Conservation (phyloP, 1,284 basidiomycete species). For the Trametes polyzona region DNA sequence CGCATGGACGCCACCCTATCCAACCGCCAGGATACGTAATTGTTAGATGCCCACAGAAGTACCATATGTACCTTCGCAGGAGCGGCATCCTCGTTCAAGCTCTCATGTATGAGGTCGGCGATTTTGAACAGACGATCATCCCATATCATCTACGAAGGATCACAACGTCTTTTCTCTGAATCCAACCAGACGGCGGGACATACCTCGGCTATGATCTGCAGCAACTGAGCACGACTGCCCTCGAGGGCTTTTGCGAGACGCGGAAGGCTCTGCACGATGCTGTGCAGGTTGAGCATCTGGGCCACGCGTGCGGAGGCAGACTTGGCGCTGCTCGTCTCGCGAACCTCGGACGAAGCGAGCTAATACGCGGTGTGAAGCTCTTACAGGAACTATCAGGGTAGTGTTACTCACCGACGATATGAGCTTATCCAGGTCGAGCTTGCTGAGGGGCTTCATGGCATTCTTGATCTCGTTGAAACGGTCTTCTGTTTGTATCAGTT, state of each 20-base stretch:
- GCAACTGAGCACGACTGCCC: conserved; percentile 60
- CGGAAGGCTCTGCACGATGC: conserved; percentile 68
- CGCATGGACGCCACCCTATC: conserved; percentile 67
- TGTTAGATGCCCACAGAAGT: conserved; percentile 4
- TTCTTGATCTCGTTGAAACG: conserved; percentile 70
- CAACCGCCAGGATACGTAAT: not conserved
- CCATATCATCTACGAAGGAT: conserved; percentile 59
- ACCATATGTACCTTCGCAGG: conserved; percentile 55
- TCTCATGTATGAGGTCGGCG: conserved; percentile 56
- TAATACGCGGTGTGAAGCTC: conserved; percentile 37
- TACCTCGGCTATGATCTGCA: conserved; percentile 67
- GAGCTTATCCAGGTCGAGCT: conserved; percentile 88
- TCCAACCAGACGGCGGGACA: too few relatives aligned
- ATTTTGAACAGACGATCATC: conserved; percentile 73
- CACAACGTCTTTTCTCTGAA: not conserved
- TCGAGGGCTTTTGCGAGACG: conserved; percentile 62
- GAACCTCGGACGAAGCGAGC: conserved; percentile 68
- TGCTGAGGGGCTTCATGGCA: conserved; percentile 71
- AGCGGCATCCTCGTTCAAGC: conserved; percentile 73
- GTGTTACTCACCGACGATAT: conserved; percentile 63
- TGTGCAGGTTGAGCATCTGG: conserved; percentile 78
- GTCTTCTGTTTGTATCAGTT: conserved; percentile 78
- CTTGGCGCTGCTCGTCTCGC: conserved; percentile 55
- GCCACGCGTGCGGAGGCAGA: conserved; percentile 70
- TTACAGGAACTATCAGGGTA: not conserved